Percentiles rank a stretch among this genome's conserved stretches.
Conservation (phyloP, 2,329 filamentous ascomycete genomes). For the Pseudogymnoascus sp. region DNA sequence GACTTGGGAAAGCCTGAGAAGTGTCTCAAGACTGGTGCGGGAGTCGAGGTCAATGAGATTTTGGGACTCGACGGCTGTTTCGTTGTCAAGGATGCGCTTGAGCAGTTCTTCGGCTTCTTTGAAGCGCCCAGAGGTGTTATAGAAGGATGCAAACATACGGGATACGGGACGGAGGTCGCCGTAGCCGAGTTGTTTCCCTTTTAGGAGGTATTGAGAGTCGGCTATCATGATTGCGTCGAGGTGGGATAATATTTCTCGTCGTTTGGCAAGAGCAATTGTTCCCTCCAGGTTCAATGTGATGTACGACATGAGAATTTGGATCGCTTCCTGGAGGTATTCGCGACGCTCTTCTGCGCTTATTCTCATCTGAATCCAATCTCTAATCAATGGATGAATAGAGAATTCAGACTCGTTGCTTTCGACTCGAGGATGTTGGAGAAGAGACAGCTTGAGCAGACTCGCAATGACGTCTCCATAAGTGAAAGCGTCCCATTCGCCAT, state of each 20-base stretch:
- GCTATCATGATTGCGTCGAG: not conserved
- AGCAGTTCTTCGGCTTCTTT: not conserved
- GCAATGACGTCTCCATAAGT: constrained; percentile 15
- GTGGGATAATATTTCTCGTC: not conserved
- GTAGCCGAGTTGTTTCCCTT: not conserved
- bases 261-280: not conserved
- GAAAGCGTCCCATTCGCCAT: constrained; percentile 18
- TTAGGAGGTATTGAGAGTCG: not conserved
- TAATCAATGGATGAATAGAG: constrained; percentile 21
- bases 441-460: constrained; percentile 18
- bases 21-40: not conserved
- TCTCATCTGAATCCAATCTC: constrained; percentile 20
- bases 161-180: not conserved
- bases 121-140: not conserved
- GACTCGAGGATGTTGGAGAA: constrained; percentile 16
- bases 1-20: not conserved
- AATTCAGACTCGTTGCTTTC: constrained; percentile 12
- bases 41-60: constrained; percentile 11
- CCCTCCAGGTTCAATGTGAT: not conserved
- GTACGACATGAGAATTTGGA: not conserved
- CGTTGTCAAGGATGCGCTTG: not conserved
- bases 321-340: constrained; percentile 8
- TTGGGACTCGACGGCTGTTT: constrained; percentile 4
- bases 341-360: not conserved
- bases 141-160: not conserved